phyloP scores from a whole-genome alignment of 139 green algal species.

The Spirogloea muscicola region DNA sequence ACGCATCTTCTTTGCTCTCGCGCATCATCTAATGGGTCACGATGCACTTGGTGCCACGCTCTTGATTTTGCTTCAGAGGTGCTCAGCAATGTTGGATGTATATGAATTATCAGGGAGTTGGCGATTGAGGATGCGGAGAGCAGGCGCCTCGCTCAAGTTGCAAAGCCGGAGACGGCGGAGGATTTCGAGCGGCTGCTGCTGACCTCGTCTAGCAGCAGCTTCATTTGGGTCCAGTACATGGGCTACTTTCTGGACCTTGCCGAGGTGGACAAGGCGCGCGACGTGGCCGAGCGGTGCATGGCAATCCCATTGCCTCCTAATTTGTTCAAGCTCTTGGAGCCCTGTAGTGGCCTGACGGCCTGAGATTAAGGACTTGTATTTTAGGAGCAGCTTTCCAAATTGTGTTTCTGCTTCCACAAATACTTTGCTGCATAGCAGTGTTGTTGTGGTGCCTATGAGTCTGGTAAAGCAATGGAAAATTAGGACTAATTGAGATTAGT shows the following conservation, averaged over 20 bases:
- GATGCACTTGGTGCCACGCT: not conserved
- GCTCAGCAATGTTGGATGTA: not conserved
- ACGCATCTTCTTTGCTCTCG: no score
- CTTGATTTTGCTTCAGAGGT: not conserved
- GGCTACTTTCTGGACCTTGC: conserved; percentile 77
- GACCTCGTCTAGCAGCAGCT: conserved; percentile 70
- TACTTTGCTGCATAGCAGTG: no score
- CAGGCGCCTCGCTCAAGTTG: conserved; percentile 50
- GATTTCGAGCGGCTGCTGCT: conserved; percentile 83
- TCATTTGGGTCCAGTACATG: conserved; percentile 94
- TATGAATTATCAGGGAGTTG: conserved; percentile 50
- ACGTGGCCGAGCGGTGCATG: conserved; percentile 62
- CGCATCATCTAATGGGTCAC: not conserved
- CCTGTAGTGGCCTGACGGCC: no score
- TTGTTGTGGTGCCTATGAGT: no score
- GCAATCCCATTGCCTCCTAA: not conserved
- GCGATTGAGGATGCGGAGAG: conserved; percentile 62
- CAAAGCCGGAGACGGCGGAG: conserved; percentile 56
- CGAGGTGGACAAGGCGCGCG: conserved; percentile 68
- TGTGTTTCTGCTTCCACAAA: no score
- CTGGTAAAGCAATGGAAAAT: no score
- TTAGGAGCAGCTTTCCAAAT: no score
- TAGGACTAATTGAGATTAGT: no score
- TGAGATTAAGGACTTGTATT: no score
- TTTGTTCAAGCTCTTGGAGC: no score